A percentile compares a stretch with the other conserved stretches of the same genome.
phyloP scores from a whole-genome alignment of 371 early-diverging fungal genomes.

The Batkoa obscura region DNA sequence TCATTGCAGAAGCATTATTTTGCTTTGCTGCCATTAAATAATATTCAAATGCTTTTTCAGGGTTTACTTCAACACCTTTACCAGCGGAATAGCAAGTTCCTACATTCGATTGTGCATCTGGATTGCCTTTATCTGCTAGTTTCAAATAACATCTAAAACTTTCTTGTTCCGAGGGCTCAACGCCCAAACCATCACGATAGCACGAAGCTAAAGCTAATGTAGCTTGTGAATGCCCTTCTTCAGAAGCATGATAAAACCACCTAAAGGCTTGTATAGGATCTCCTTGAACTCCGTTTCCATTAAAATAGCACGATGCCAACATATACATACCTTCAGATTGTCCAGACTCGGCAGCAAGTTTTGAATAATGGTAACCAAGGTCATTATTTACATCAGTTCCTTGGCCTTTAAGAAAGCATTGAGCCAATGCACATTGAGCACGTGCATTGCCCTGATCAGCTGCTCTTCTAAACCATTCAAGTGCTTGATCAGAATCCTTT shows the following conservation, averaged over 20 bases:
- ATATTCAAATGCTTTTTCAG: slow-evolving; percentile 33
- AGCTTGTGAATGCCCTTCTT: slow-evolving; percentile 47
- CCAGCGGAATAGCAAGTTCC: slow-evolving; percentile 53
- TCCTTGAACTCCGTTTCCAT: slow-evolving; percentile 43
- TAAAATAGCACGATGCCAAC: slow-evolving; percentile 54
- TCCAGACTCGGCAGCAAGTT: slow-evolving; percentile 6
- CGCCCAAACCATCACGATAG: slow-evolving; percentile 55
- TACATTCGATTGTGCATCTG: slow-evolving; percentile 54
- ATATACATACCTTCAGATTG: slow-evolving; percentile 31
- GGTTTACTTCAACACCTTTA: slow-evolving; percentile 30
- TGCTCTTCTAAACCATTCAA: slow-evolving; percentile 33
- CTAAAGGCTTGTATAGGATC: slow-evolving; percentile 35
- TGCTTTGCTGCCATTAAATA: slow-evolving; percentile 35
- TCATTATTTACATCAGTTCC: slow-evolving; percentile 22
- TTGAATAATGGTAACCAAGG: slow-evolving; percentile 25
- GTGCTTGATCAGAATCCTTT: slow-evolving; percentile 4
- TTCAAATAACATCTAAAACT: slow-evolving; percentile 45
- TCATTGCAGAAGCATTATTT: slow-evolving; percentile 3
- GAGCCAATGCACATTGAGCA: slow-evolving; percentile 46
- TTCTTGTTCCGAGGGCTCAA: slow-evolving; percentile 20
- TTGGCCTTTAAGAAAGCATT: slow-evolving; percentile 46
- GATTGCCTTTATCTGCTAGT: slow-evolving; percentile 38
- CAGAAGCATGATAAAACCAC: slow-evolving; percentile 46
- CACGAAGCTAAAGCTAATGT: slow-evolving; percentile 53
- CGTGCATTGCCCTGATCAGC: slow-evolving; percentile 33